Evolutionary conservation across 148 eudicot genomes (phyloP), one percentile per base, ranked within the genome.

Genomic region (Fallopia convolvulus): DNA sequence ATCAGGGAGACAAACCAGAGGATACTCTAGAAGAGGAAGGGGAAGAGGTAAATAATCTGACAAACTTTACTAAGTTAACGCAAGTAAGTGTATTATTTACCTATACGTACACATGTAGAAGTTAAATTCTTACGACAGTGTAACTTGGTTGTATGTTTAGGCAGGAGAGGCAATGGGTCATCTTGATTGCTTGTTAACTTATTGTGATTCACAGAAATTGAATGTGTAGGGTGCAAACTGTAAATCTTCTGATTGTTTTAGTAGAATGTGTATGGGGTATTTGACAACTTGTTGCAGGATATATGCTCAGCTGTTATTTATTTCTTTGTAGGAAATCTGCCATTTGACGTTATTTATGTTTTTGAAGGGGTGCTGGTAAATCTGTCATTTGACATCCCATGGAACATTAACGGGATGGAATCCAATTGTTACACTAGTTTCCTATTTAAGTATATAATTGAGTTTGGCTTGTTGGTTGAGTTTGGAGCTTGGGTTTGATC

Each of bases 11-110:
- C 68, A 3, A 61, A 61, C 68, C 13, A 32, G 68, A 9, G 68
- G 68, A 61, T 23, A 61, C 68, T 23, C 39, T 61, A 61, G 33
- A 61, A 61, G 68, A 61, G 68, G 68, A 21, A 61, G 68, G 68
- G 68, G 68, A 61, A 61, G 68, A 61, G 68, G 13, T 21, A 61
- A 61, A 23, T 61, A 13, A 61, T 61, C 6, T 61, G 68, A 61
- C 68, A 3, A 3, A 61, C 68, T 26, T 23, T 26, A 3, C 15
- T 55, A 55, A n/a, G 7, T 26, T 10, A 11, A 15, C 33, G 21
- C 68, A 8, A 61, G 14, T 21, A 61, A 61, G 68, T 61, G 68
- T 60, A 60, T 21, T 26, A 15, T 26, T 42, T 42, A 42, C 46
- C 46, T 26, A 26, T 30, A 10, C 5, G 68, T 60, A 26, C 36